Conservation (phyloP, 306 rosid species). For the Dryas alaskensis region DNA sequence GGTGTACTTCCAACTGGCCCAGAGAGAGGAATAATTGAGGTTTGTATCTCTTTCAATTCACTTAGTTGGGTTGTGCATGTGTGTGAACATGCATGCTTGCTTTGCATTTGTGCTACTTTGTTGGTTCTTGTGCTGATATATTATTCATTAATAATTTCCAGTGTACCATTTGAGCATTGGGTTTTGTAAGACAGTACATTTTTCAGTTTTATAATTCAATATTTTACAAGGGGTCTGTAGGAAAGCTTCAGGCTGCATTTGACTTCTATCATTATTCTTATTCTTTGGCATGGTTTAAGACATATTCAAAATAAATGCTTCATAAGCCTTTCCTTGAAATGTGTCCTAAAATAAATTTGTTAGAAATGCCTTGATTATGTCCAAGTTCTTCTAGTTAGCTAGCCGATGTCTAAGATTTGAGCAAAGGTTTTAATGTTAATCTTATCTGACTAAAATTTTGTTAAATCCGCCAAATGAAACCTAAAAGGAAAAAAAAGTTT, state of each 20-base stretch:
- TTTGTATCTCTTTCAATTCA: slow-evolving; percentile 22
- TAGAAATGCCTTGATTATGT: neutral
- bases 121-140: slow-evolving; percentile 5
- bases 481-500: too few species aligned
- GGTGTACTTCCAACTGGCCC: slow-evolving; percentile 99
- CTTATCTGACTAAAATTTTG: neutral
- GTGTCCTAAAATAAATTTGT: neutral
- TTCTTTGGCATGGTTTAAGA: neutral
- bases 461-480: too few species aligned
- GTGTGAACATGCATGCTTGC: neutral
- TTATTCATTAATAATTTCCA: neutral
- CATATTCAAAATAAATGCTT: neutral
- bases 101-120: neutral
- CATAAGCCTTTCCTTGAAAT: neutral
- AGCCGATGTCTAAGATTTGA: neutral
- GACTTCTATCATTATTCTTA: neutral
- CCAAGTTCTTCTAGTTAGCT: neutral
- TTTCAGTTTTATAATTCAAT: neutral
- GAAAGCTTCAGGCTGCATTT: neutral
- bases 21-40: slow-evolving; percentile 96
- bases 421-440: too few species aligned
- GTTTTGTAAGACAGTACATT: neutral
- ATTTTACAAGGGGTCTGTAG: neutral
- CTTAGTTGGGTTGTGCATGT: slow-evolving; percentile 13
- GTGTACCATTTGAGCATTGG: neutral